Evolutionary conservation across 257 asterid species (phyloP).

Genomic region (Solanum rostratum): DNA sequence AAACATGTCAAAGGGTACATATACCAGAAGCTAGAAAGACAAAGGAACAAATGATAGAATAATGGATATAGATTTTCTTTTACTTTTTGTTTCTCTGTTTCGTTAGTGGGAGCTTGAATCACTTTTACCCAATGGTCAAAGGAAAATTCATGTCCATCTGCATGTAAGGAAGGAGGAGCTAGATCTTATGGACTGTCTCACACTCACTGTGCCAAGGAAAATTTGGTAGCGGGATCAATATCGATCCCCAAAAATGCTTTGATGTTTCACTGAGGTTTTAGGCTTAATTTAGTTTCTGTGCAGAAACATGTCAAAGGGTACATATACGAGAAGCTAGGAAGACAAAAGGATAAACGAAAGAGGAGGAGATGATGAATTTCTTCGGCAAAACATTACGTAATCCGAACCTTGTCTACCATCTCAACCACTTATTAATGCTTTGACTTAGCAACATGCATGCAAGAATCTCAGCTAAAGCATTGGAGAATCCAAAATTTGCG

Average conservation of each 20-base stretch:
- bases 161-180: background rate
- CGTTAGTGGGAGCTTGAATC: background rate
- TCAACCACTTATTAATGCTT: no score
- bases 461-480: no score
- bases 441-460: no score
- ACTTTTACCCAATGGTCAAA: background rate
- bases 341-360: no score
- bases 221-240: background rate
- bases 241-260: background rate
- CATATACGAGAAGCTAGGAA: no score
- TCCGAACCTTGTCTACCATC: no score
- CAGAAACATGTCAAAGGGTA: no score
- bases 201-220: background rate
- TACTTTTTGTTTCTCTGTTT: background rate
- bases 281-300: background rate
- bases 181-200: background rate
- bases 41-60: background rate
- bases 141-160: background rate
- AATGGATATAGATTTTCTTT: background rate
- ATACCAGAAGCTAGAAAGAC: background rate
- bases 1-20: background rate
- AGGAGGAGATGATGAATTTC: no score
- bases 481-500: no score
- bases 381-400: no score
- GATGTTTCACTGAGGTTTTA: background rate